Evolutionary conservation across 2,329 filamentous ascomycete genomes (phyloP), one percentile per base, ranked within the genome.

Genomic region (Pseudopithomyces chartarum): DNA sequence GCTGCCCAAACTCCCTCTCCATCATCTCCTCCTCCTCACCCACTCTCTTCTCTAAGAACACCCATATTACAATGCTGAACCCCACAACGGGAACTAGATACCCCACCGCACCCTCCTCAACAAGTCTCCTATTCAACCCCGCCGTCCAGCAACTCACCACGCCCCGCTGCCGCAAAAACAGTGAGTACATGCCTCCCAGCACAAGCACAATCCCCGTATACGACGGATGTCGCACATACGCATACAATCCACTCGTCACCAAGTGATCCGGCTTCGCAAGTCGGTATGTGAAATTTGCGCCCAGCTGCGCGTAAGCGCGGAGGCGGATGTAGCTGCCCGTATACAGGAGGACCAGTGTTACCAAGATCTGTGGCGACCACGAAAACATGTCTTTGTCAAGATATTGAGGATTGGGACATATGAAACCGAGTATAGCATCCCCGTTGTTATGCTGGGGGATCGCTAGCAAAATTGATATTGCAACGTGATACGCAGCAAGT

Each of bases 201-300:
- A 84, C 59, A 2, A 79, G 29, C 0, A 75, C 10, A 2, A 79
- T 43, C 0, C 80, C 82, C 0, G 78, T 79, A 56, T 85, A 85
- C 53, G 81, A 82, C 1, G 82, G 82, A 61, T 85, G 82, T 62
- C 84, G 82, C 2, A 84, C 67, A 57, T 79, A 81, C 17, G 60
- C 58, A 57, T 85, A 85, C 1, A 85, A 68, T 0, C 82, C 82
- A 0, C 62, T 69, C 0, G 81, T 85, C 12, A 77, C 73, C 7
- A 85, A 67, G 1, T 67, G 61, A 55, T 81, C 75, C 1, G 84
- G 84, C 50, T 73, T 64, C 0, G 78, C 69, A 1, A 86, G 77
- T 1, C 76, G 73, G 60, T 84, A 86, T 0, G 83, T 86, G 61
- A 85, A 86, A 55, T 83, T 79, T 10, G 68, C 73, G 1, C 83